A percentile compares a stretch with the other conserved stretches of the same genome.
phyloP scores from a whole-genome alignment of 805 yeast species.

The Candida tammaniensis region DNA sequence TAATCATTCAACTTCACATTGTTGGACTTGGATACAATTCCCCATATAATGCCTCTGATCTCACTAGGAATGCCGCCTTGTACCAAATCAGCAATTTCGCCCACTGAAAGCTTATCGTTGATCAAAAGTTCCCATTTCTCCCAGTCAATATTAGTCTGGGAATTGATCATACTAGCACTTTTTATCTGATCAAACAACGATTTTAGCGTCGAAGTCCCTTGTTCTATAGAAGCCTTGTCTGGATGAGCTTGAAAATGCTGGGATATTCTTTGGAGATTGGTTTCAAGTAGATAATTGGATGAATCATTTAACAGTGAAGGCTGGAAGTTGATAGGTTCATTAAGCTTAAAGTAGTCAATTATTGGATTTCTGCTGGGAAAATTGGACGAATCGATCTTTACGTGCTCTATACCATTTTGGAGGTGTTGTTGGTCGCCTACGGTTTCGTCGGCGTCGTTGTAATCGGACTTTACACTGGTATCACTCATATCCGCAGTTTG shows the following conservation, averaged over 20 bases:
- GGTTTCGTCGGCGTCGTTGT: constrained; percentile 1
- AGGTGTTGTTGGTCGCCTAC: background rate
- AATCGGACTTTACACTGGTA: constrained; percentile 1
- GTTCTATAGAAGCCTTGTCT: constrained; percentile 39
- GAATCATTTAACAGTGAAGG: constrained; percentile 3
- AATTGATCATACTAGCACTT: constrained; percentile 13
- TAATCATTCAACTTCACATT: constrained; percentile 59
- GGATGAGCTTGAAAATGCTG: constrained; percentile 50
- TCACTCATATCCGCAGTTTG: constrained; percentile 6
- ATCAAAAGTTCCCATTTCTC: constrained; percentile 86
- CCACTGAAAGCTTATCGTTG: constrained; percentile 69
- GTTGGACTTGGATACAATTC: constrained; percentile 77
- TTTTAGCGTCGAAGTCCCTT: constrained; percentile 38
- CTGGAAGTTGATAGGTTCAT: constrained; percentile 11
- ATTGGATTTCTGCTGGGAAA: constrained; percentile 9
- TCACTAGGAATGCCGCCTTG: constrained; percentile 80
- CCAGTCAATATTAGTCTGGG: constrained; percentile 55
- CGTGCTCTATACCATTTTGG: constrained; percentile 5
- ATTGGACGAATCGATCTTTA: constrained; percentile 5
- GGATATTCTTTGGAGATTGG: constrained; percentile 56
- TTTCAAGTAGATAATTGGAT: constrained; percentile 51
- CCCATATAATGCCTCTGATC: constrained; percentile 91
- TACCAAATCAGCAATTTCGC: constrained; percentile 63
- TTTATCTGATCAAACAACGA: constrained; percentile 23
- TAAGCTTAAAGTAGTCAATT: constrained; percentile 9